A percentile compares a stretch with the other conserved stretches of the same genome.
These are phyloP conservation scores for Leptomonas pyrrhocoris DNA, from an alignment of 208 protist species.

Conservation along the genomic window DNA sequence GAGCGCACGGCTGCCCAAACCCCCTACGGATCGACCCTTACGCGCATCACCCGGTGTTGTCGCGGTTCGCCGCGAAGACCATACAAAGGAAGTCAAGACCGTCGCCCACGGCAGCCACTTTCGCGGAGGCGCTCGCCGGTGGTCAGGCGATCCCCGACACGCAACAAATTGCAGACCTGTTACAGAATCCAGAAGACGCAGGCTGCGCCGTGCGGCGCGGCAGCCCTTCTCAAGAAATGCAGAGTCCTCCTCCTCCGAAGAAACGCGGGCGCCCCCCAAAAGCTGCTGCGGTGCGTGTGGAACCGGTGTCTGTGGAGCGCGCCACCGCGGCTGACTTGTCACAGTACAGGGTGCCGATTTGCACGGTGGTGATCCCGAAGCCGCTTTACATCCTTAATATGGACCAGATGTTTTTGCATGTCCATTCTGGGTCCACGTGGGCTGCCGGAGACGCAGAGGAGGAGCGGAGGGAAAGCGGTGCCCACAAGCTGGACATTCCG, in stretches of 20 bases:
- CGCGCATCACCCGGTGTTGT: slow-evolving; percentile 53
- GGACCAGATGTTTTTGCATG: slow-evolving; percentile 48
- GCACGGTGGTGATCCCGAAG: slow-evolving; percentile 21
- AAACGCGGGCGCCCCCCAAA: not conserved
- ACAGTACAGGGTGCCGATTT: slow-evolving; percentile 52
- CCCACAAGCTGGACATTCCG: too few species aligned
- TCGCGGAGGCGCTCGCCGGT: too few species aligned
- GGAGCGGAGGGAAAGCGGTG: not conserved
- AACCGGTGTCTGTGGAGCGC: not conserved
- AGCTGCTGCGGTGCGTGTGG: not conserved
- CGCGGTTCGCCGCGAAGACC: slow-evolving; percentile 24
- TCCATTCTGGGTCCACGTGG: too few species aligned
- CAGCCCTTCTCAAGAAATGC: not conserved
- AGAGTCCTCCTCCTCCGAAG: not conserved
- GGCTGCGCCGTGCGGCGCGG: not conserved
- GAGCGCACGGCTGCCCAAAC: not conserved
- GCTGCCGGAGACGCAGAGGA: not conserved
- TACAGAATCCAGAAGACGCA: not conserved
- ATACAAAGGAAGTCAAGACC: not conserved
- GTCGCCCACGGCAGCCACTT: too few species aligned
- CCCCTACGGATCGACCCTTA: slow-evolving; percentile 45
- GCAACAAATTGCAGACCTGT: not conserved
- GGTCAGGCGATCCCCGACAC: not conserved
- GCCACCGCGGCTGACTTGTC: not conserved
- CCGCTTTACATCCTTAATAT: slow-evolving; percentile 52